Conservation (phyloP, 2,329 filamentous ascomycete species). For the Trichoderma citrinoviride region DNA sequence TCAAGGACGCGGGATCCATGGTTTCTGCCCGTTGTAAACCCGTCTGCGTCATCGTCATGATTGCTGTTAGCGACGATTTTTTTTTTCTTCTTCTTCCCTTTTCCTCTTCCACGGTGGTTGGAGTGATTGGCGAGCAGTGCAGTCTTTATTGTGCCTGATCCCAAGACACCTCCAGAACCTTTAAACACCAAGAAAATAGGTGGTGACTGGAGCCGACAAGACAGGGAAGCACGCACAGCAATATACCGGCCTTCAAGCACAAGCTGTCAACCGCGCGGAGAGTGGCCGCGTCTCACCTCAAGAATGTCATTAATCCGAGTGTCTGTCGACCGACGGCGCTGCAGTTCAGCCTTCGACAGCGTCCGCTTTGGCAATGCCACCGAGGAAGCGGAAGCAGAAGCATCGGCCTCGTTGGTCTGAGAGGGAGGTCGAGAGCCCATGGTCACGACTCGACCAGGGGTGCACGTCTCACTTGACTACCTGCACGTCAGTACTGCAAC, state of each 20-base stretch:
- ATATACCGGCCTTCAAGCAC: conserved; percentile 3
- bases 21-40: conserved; percentile 21
- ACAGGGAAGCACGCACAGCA: conserved; percentile 1
- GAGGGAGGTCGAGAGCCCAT: not conserved
- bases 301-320: conserved; percentile 47
- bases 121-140: not conserved
- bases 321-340: conserved; percentile 35
- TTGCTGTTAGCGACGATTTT: not conserved
- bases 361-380: conserved; percentile 21
- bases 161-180: not conserved
- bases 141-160: not conserved
- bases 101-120: not conserved
- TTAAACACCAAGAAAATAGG: not conserved
- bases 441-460: conserved; percentile 14
- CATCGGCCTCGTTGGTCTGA: conserved; percentile 1
- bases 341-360: conserved; percentile 26
- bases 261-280: not conserved
- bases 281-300: conserved; percentile 38
- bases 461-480: conserved; percentile 15
- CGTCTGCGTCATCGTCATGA: conserved; percentile 11
- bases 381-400: not conserved
- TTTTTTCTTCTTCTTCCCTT: not conserved
- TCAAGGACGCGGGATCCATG: conserved; percentile 21
- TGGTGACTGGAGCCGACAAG: not conserved
- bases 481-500: not conserved